phyloP scores from a whole-genome alignment of 106 monocot species.

The Amphibolis antarctica region DNA sequence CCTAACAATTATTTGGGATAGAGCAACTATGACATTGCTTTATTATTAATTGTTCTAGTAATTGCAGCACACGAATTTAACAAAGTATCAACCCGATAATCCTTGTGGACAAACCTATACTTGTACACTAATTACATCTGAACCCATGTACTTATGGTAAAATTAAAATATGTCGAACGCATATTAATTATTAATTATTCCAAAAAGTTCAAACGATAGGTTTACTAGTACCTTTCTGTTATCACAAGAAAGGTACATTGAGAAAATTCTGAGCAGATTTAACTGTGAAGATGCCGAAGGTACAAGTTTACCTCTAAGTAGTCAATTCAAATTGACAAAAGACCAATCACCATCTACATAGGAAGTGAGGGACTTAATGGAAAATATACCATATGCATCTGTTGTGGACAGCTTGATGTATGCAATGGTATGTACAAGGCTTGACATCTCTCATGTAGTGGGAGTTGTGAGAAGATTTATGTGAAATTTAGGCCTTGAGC shows the following conservation, averaged over 20 bases:
- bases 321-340: slow-evolving; percentile 1
- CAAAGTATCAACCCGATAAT: too few relatives aligned
- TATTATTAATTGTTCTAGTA: too few relatives aligned
- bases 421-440: slow-evolving; percentile 5
- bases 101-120: too few relatives aligned
- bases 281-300: background rate
- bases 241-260: slow-evolving; percentile 4
- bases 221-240: background rate
- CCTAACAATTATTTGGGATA: too few relatives aligned
- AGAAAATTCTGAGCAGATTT: background rate
- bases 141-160: too few relatives aligned
- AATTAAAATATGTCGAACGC: too few relatives aligned
- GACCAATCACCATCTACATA: background rate
- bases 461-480: slow-evolving; percentile 4
- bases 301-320: background rate
- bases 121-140: too few relatives aligned
- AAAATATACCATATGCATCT: background rate
- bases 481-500: background rate
- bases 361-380: background rate
- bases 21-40: too few relatives aligned
- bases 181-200: too few relatives aligned
- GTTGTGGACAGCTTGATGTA: slow-evolving; percentile 2
- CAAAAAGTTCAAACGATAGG: too few relatives aligned
- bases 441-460: background rate
- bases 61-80: too few relatives aligned